Base-by-base conservation (phyloP, 2,329 filamentous ascomycete genomes). In the Colletotrichum tamarilloi region DNA sequence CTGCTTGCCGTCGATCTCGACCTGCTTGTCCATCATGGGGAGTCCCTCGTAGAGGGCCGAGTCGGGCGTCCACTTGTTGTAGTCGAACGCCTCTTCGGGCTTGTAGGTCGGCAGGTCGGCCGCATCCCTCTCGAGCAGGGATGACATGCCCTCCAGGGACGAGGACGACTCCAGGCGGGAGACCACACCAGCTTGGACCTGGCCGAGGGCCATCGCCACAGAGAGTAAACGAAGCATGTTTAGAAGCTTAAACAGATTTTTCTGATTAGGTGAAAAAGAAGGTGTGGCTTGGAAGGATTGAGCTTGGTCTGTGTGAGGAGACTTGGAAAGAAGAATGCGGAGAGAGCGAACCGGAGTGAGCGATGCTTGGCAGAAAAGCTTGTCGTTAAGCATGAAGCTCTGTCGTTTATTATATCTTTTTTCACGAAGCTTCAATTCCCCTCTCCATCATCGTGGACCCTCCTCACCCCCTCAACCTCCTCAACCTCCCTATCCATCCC, bases 21-120 rank as follows among this genome's bases (percentile, higher is more conserved):
- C 32, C 12, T 65, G 62, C 49, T 65, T 65, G 49, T 65, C 62
- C 1, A 65, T 11, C 49, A 65, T 38, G 19, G 62, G 62, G 24
- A 65, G 1, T 0, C 49, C 52, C 6, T 65, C 30, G 32, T 65
- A 65, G 30, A 65, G 49, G 3, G 52, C 16, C 22, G 28, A 16
- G 1, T 65, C 62, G 11, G 62, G 62, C 19, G 62, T 38, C 62
- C 62, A 65, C 14, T 56, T 22, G 12, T 38, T 3, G 32, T 16
- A 56, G 32, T 65, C 62, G 26, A 56, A 38, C 5, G 22, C 28
- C 9, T 65, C 49, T 8, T 38, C 55, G n/a, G 62, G 62, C 52
- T 65, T 38, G 49, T 56, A 65, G 22, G 49, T 56, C 7, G 52
- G 28, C 22, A 30, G 19, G 62, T 53, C 35, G 46, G 49, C 30